Evolutionary conservation across 257 asterid genomes (phyloP).

Genomic region (Gentiana dahurica): DNA sequence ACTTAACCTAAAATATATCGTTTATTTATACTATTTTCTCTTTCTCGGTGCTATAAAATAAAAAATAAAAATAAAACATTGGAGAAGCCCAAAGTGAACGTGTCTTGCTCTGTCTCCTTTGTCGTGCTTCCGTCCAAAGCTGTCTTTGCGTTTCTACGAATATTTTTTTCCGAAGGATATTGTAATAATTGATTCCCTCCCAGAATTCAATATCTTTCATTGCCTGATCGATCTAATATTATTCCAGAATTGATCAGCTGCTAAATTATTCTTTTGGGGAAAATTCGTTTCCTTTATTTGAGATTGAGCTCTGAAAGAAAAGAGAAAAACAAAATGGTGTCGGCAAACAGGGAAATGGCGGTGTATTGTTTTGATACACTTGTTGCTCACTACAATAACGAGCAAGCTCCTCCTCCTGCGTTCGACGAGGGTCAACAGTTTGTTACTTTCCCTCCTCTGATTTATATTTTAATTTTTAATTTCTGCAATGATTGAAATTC

Average conservation of each 20-base stretch:
- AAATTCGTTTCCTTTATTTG: neutral
- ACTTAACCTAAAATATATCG: no score
- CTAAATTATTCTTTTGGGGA: neutral
- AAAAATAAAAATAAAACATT: no score
- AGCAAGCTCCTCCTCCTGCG: slow-evolving; percentile 79
- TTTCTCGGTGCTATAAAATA: no score
- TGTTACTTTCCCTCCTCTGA: neutral
- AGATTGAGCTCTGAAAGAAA: neutral
- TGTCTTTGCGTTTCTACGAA: no score
- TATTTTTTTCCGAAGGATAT: no score
- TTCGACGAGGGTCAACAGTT: slow-evolving; percentile 94
- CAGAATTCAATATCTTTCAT: no score
- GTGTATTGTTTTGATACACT: slow-evolving; percentile 90
- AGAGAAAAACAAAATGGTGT: slow-evolving; percentile 44
- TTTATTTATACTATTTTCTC: no score
- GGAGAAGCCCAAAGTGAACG: no score
- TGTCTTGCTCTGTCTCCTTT: no score
- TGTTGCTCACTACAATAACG: slow-evolving; percentile 80
- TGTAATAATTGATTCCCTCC: no score
- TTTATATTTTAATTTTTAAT: neutral
- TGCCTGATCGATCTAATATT: no score
- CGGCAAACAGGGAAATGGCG: slow-evolving; percentile 93
- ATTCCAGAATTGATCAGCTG: slow-evolving; percentile 2
- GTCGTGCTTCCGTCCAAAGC: no score
- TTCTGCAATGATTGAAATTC: neutral